Evolutionary conservation across 2,329 filamentous ascomycete genomes (phyloP), one percentile per base, ranked within the genome.

Genomic region (Alternaria rosae): DNA sequence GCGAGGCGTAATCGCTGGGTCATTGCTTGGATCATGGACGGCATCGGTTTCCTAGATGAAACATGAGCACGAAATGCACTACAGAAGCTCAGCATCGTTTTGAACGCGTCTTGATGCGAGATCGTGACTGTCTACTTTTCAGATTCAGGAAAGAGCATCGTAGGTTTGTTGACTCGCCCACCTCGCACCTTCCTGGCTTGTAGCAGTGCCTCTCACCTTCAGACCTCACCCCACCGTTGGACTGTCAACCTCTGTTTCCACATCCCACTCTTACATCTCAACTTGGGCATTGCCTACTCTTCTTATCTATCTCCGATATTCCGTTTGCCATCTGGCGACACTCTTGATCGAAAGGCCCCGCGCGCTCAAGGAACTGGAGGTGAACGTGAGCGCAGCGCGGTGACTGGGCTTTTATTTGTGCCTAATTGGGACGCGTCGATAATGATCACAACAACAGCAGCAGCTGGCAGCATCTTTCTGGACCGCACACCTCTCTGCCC

Each of bases 401-500:
- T 63, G 52, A 61, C 28, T 43, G 48, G 32, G 54, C 26, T 51
- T 48, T 32, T 21, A 52, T 61, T 53, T 59, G 56, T 64, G 61
- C 59, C 42, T 53, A 42, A 26, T 9, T 62, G 54, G 35, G 20
- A 54, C 53, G 48, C 53, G 42, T 57, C 28, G 25, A 61, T 12
- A 3, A 73, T 73, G 70, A 58, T 56, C 32, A 60, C 65, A 50
- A 57, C 64, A 59, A 52, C 48, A 50, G 26, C 48, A 50, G 26
- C 51, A 52, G 20, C 51, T 17, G 51, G 59, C 43, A 51, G 42
- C 26, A 28, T 62, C 28, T 53, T 65, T 12, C 61, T 70, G 28
- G 57, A 70, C 5, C 67, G 61, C 52, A 25, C 59, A 13, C 48
- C 59, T 32, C 71, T 73, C 45, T 73, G 58, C 28, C 76, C 76